A percentile compares a stretch with the other conserved stretches of the same genome.
These are phyloP conservation scores for Pseudoscleropodium purum DNA, from an alignment of 225 moss, liverwort and hornwort species.

Conservation along the genomic window DNA sequence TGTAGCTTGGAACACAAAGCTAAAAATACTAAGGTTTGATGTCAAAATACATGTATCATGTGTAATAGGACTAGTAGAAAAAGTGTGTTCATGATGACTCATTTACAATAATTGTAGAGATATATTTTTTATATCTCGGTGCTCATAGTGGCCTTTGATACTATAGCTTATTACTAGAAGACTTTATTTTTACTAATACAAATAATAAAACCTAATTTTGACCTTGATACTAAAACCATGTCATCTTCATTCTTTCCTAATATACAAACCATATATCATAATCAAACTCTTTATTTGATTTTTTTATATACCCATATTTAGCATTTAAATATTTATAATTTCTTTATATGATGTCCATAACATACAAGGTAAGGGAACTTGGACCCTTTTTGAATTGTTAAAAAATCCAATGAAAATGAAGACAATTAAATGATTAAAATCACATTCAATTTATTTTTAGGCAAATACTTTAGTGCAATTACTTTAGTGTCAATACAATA, in stretches of 20 bases:
- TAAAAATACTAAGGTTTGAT: rapidly evolving
- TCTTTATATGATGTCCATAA: neutral
- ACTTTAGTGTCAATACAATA: neutral
- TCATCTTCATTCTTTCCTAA: neutral
- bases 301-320: neutral
- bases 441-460: neutral
- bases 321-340: neutral
- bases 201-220: neutral
- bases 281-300: neutral
- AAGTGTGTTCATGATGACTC: rapidly evolving
- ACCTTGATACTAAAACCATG: neutral
- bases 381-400: neutral
- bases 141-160: neutral
- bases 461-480: neutral
- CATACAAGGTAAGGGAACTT: rapidly evolving
- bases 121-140: neutral
- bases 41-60: neutral
- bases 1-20: neutral
- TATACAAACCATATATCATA: neutral
- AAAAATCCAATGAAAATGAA: neutral
- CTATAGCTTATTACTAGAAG: neutral
- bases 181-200: neutral
- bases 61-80: neutral
- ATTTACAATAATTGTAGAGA: neutral
- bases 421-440: neutral